These are phyloP conservation scores for Trichosanthes cucumerina DNA, from an alignment of 306 rosid species.

Conservation along the genomic window DNA sequence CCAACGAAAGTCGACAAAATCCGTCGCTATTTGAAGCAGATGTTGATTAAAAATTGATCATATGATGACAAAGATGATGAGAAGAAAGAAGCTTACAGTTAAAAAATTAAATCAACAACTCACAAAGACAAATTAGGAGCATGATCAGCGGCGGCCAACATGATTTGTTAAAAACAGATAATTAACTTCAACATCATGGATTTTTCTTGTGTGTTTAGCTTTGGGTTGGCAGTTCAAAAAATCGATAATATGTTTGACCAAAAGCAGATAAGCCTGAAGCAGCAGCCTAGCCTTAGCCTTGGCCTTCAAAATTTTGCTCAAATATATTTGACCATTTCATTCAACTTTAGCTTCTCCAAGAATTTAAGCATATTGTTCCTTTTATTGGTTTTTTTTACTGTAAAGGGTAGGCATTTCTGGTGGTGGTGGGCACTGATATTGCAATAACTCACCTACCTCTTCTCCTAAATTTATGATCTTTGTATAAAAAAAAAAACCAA, in stretches of 20 bases:
- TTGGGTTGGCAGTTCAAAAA: neutral
- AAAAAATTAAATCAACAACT: neutral
- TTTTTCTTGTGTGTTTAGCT: neutral
- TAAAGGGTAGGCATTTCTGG: neutral
- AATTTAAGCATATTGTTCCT: neutral
- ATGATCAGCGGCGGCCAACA: constrained; percentile 8
- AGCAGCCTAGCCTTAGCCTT: neutral
- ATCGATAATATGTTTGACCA: neutral
- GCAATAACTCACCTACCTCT: neutral
- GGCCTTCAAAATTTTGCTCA: neutral
- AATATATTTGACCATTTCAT: neutral
- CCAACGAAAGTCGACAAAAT: too few relatives aligned
- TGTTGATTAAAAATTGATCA: neutral
- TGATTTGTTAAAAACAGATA: neutral
- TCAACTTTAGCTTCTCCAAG: neutral
- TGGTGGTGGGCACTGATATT: neutral
- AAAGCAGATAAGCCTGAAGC: neutral
- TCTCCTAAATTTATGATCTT: neutral
- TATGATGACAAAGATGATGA: neutral
- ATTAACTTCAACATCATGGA: neutral
- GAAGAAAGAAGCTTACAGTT: neutral
- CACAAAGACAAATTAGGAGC: neutral
- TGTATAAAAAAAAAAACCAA: too few relatives aligned
- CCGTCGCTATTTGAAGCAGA: neutral
- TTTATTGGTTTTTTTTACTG: neutral